Base-by-base conservation (phyloP, 192 early-diverging fungal genomes). In the Lobosporangium transversale region DNA sequence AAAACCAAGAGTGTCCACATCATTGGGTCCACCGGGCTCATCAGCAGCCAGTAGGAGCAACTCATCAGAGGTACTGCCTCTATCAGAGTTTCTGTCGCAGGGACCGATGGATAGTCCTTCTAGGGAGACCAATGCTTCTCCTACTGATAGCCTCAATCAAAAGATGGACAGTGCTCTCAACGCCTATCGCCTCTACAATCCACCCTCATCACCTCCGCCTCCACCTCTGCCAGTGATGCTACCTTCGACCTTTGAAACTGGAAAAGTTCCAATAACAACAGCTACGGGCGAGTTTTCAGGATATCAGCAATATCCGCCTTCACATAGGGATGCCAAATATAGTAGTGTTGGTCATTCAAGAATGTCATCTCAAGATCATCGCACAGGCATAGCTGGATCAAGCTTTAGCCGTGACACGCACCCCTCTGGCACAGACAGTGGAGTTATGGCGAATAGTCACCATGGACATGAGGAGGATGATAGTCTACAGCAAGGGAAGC, bases 31-130 rank as follows among this genome's bases (percentile, higher is more conserved):
- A 8, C 1, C 58, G 18, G 23, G 11, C 30, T 47, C 43, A 11
- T 17, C 57, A 14, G 15, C 10, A 3, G 32, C n/a, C 20, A 33
- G 4, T 9, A n/a, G n/a, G n/a, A 50, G 58, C 18, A 4, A 36
- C 50, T 61, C 43, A 14, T 55, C 60, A 53, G 68, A 70, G 35
- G 50, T 70, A 53, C 31, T 70, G 15, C 68, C 59, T 9, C 68
- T 70, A n/a, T 62, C 68, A 62, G 59, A 70, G 52, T 70, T 70
- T 35, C 53, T 70, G 21, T 47, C 65, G 3, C 65, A 67, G 23
- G 37, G 8, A 14, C 14, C 53, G 20, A 26, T 43, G 12, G 68
- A 62, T 23, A 40, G 37, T 7, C n/a, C n/a, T n/a, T 20, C 17
- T n/a, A 55, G 31, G 7, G 35, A 21, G 4, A 31, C 10, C 18